A percentile compares a stretch with the other conserved stretches of the same genome.
phyloP scores from a whole-genome alignment of 2,329 filamentous ascomycete genomes.

The Hortaea sp. region DNA sequence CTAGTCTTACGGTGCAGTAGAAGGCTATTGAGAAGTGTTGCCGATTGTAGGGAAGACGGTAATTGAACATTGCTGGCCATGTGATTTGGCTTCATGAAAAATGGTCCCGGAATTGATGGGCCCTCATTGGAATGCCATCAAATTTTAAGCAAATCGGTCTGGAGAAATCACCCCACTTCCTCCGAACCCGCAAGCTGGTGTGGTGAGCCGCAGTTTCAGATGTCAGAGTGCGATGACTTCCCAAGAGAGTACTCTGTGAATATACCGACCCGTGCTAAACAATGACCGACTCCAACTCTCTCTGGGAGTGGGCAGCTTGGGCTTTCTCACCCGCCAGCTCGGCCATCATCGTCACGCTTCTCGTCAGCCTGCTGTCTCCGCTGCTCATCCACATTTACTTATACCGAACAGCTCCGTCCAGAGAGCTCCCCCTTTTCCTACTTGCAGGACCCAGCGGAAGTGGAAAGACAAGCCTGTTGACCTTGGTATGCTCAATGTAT shows the following conservation, averaged over 20 bases:
- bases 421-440: conserved; percentile 60
- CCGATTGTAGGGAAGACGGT: too few species aligned
- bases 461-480: conserved; percentile 84
- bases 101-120: too few species aligned
- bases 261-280: background rate
- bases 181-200: background rate
- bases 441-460: conserved; percentile 70
- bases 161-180: background rate
- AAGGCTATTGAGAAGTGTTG: too few species aligned
- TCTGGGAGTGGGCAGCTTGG: conserved; percentile 33
- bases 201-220: background rate
- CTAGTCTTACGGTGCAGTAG: too few species aligned
- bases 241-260: background rate
- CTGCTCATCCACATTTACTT: conserved; percentile 68
- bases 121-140: too few species aligned
- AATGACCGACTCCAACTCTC: conserved; percentile 1
- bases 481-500: conserved; percentile 45
- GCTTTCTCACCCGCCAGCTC: conserved; percentile 35
- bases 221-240: background rate
- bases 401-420: conserved; percentile 48
- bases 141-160: too few species aligned
- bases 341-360: conserved; percentile 54
- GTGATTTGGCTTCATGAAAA: too few species aligned
- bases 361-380: conserved; percentile 64
- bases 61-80: too few species aligned